These are phyloP conservation scores for Strigomonas culicis DNA, from an alignment of 208 protist species.

Conservation along the genomic window DNA sequence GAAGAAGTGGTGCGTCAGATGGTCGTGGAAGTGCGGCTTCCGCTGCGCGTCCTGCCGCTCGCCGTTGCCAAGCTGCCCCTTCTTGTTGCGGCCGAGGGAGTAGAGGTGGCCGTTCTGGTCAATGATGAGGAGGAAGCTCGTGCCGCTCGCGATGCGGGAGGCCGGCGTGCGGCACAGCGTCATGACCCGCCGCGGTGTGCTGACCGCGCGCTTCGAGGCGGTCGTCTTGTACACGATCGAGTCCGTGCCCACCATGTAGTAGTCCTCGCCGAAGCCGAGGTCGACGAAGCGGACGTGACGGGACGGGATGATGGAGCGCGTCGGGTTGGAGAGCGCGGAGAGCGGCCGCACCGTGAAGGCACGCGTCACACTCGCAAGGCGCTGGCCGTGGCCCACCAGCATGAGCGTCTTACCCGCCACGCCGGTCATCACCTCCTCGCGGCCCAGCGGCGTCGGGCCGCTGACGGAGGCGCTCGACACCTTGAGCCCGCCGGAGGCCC, in stretches of 20 bases:
- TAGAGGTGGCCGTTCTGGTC: constrained; percentile 85
- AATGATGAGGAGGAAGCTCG: constrained; percentile 76
- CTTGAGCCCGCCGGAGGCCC: constrained; percentile 69
- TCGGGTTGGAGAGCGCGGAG: constrained; percentile 66
- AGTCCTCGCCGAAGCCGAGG: constrained; percentile 79
- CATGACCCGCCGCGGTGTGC: constrained; percentile 84
- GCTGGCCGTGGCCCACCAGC: constrained; percentile 64
- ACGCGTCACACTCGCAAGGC: constrained; percentile 67
- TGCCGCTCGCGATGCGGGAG: constrained; percentile 75
- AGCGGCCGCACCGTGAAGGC: constrained; percentile 77
- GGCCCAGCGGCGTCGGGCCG: constrained; percentile 43
- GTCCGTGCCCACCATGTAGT: constrained; percentile 86
- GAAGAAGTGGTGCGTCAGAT: constrained; percentile 72
- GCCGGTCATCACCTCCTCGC: constrained; percentile 57
- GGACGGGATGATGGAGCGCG: constrained; percentile 67
- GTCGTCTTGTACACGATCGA: constrained; percentile 84
- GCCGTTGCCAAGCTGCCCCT: constrained; percentile 84
- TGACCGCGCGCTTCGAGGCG: constrained; percentile 54
- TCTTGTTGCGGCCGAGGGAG: constrained; percentile 76
- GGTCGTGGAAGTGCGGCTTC: constrained; percentile 48
- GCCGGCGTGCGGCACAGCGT: constrained; percentile 64
- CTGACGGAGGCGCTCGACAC: constrained; percentile 41
- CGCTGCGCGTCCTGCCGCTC: constrained; percentile 57
- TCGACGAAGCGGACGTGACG: constrained; percentile 74
- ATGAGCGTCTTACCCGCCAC: constrained; percentile 67